phyloP scores from a whole-genome alignment of 306 rosid genomes.

The Gillenia trifoliata region DNA sequence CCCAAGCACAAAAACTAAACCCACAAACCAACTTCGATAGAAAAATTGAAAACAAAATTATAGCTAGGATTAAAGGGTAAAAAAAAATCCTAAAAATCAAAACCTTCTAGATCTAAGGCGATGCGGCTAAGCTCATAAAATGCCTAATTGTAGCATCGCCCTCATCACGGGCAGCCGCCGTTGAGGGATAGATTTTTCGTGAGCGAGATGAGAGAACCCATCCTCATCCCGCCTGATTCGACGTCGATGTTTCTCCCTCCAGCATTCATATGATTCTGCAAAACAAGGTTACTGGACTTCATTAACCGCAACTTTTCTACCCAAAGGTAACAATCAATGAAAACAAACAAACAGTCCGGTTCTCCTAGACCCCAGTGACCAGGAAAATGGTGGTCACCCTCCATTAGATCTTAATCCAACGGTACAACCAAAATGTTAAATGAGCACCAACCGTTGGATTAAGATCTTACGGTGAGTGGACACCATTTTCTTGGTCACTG shows the following conservation, averaged over 20 bases:
- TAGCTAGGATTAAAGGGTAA: neutral
- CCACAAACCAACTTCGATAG: neutral
- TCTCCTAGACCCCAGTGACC: no score
- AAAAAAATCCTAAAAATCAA: neutral
- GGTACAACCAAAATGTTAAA: no score
- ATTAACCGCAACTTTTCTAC: neutral
- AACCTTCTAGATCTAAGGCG: neutral
- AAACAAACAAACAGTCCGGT: no score
- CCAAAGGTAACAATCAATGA: neutral
- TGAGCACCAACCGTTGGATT: no score
- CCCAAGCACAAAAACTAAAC: neutral
- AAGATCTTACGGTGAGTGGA: no score
- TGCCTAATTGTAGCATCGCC: constrained; percentile 1
- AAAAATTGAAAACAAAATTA: neutral
- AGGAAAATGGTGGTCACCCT: no score
- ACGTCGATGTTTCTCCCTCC: constrained; percentile 24
- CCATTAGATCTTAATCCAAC: no score
- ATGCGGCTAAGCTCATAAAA: constrained; percentile 11
- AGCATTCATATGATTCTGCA: constrained; percentile 32
- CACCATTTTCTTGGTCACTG: no score
- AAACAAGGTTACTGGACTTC: neutral
- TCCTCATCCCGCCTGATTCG: constrained; percentile 28
- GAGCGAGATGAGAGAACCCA: constrained; percentile 32
- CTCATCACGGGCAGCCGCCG: constrained; percentile 24
- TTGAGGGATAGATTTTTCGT: constrained; percentile 46